phyloP scores from a whole-genome alignment of 2,329 filamentous ascomycete genomes.

The Fusarium chaquense region DNA sequence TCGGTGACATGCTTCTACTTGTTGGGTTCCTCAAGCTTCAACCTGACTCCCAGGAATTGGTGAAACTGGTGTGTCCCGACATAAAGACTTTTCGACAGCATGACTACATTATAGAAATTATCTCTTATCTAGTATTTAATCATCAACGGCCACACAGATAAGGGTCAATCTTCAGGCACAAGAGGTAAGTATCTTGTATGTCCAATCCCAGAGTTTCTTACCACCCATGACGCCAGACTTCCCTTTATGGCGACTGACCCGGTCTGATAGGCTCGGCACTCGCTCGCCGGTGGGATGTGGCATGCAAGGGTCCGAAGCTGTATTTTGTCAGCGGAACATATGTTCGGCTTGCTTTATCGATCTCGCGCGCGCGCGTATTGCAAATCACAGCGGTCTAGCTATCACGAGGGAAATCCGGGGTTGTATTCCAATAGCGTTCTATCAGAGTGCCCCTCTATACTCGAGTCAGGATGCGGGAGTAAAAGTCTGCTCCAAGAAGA shows the following conservation, averaged over 20 bases:
- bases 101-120: not conserved
- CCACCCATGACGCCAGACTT: slow-evolving; percentile 9
- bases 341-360: slow-evolving; percentile 2
- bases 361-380: slow-evolving; percentile 26
- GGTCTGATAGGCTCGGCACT: slow-evolving; percentile 25
- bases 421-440: too few species aligned
- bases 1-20: not conserved
- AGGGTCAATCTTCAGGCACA: not conserved
- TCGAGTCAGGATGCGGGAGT: not conserved
- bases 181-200: not conserved
- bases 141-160: too few species aligned
- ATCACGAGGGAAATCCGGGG: not conserved
- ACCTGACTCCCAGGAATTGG: not conserved
- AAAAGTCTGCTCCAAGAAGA: not conserved
- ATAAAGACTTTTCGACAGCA: not conserved
- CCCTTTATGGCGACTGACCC: slow-evolving; percentile 21
- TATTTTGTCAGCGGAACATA: slow-evolving; percentile 13
- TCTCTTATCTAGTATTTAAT: too few species aligned
- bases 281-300: not conserved
- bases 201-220: not conserved
- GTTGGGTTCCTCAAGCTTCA: not conserved
- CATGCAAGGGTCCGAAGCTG: slow-evolving; percentile 2
- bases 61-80: not conserved
- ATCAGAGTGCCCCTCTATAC: not conserved
- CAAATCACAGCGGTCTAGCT: slow-evolving; percentile 5